Evolutionary conservation across 202 grass and related monocot genomes (phyloP).

Genomic region (Hordeum pubiflorum): DNA sequence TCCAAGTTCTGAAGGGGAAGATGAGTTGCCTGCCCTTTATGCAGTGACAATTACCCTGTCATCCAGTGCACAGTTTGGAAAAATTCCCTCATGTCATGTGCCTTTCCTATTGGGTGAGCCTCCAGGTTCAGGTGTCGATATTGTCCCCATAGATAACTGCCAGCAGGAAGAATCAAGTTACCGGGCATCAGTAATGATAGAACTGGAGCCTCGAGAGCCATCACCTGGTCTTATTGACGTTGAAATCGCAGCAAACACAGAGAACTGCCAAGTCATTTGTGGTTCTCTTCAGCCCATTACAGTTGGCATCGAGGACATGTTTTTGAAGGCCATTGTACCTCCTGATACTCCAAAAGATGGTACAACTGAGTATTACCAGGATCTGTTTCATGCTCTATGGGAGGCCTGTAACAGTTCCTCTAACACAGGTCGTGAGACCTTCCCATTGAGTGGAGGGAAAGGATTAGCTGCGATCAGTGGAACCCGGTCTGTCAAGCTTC

Average conservation of each 20-base stretch:
- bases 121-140: slow-evolving; percentile 44
- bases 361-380: slow-evolving; percentile 44
- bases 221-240: slow-evolving; percentile 81
- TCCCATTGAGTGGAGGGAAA: slow-evolving; percentile 69
- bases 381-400: slow-evolving; percentile 84
- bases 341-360: slow-evolving; percentile 38
- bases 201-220: slow-evolving; percentile 77
- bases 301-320: slow-evolving; percentile 96
- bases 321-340: slow-evolving; percentile 54
- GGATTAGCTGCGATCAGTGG: slow-evolving; percentile 61
- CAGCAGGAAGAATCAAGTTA: slow-evolving; percentile 37
- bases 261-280: slow-evolving; percentile 62
- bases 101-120: slow-evolving; percentile 80
- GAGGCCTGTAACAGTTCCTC: slow-evolving; percentile 70
- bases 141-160: slow-evolving; percentile 41
- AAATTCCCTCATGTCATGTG: slow-evolving; percentile 61
- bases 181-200: slow-evolving; percentile 52
- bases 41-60: slow-evolving; percentile 63
- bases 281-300: slow-evolving; percentile 64
- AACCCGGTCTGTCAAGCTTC: slow-evolving; percentile 79
- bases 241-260: slow-evolving; percentile 62
- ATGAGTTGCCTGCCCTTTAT: slow-evolving; percentile 71
- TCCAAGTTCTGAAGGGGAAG: slow-evolving; percentile 37
- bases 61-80: slow-evolving; percentile 63
- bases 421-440: slow-evolving; percentile 68